A percentile compares a stretch with the other conserved stretches of the same genome.
These are phyloP conservation scores for Canariomyces notabilis DNA, from an alignment of 2,329 filamentous ascomycete species.

Conservation along the genomic window DNA sequence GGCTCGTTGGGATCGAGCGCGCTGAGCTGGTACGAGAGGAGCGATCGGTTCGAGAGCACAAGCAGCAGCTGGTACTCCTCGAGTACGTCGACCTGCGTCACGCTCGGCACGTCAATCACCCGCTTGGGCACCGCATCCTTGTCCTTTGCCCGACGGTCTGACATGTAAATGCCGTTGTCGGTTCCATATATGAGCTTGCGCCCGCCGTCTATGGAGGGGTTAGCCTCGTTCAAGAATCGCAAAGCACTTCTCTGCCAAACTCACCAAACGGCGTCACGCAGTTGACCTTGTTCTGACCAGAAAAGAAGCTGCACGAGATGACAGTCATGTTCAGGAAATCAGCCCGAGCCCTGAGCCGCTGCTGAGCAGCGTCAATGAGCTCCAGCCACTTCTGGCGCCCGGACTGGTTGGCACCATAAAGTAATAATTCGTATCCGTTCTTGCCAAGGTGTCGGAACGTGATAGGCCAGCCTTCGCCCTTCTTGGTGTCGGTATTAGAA, in stretches of 20 bases:
- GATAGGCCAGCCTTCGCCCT: slow-evolving; percentile 79
- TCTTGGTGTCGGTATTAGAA: slow-evolving; percentile 50
- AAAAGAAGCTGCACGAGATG: slow-evolving; percentile 57
- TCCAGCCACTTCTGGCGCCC: slow-evolving; percentile 96
- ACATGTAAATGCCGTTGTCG: slow-evolving; percentile 87
- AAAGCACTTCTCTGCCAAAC: slow-evolving; percentile 31
- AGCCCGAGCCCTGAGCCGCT: slow-evolving; percentile 77
- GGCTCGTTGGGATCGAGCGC: slow-evolving; percentile 82
- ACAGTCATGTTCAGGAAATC: slow-evolving; percentile 79
- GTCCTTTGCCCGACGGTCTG: slow-evolving; percentile 86
- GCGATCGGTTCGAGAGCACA: slow-evolving; percentile 86
- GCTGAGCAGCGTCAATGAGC: slow-evolving; percentile 85
- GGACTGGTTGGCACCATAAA: slow-evolving; percentile 80
- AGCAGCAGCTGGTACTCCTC: slow-evolving; percentile 92
- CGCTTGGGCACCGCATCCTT: slow-evolving; percentile 63
- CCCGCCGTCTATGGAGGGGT: slow-evolving; percentile 66
- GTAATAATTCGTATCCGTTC: slow-evolving; percentile 85
- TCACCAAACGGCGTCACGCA: slow-evolving; percentile 87
- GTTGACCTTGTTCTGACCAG: slow-evolving; percentile 75
- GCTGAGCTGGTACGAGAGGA: slow-evolving; percentile 83
- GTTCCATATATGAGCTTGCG: slow-evolving; percentile 93
- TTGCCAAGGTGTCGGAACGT: slow-evolving; percentile 96
- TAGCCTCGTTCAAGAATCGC: slow-evolving; percentile 10
- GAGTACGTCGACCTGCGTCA: slow-evolving; percentile 92
- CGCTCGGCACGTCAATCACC: slow-evolving; percentile 78